Percentiles rank a stretch among this genome's conserved stretches.
These are phyloP conservation scores for Sporisorium sorghi DNA, from an alignment of 1,284 basidiomycete species.

Conservation along the genomic window DNA sequence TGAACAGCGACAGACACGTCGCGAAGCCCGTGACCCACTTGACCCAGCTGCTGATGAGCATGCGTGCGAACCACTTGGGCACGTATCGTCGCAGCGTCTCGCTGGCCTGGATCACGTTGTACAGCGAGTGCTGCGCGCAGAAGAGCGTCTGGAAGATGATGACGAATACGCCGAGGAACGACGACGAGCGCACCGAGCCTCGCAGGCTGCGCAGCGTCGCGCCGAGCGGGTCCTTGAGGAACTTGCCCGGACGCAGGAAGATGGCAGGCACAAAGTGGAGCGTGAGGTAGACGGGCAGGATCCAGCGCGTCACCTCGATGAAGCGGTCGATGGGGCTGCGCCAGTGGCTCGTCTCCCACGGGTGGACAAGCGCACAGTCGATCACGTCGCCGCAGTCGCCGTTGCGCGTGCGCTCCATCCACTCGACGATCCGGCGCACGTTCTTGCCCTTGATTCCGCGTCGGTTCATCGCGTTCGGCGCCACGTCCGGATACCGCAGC, in stretches of 20 bases:
- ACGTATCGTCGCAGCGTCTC: slow-evolving; percentile 27
- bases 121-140: slow-evolving; percentile 79
- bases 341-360: slow-evolving; percentile 79
- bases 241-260: slow-evolving; percentile 64
- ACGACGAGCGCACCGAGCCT: slow-evolving; percentile 85
- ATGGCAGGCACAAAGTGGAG: slow-evolving; percentile 84
- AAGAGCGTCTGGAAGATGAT: slow-evolving; percentile 86
- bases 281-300: slow-evolving; percentile 81
- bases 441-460: slow-evolving; percentile 61
- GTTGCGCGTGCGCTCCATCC: slow-evolving; percentile 49
- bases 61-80: slow-evolving; percentile 73
- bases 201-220: slow-evolving; percentile 73
- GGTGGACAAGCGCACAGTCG: slow-evolving; percentile 76
- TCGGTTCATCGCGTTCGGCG: slow-evolving; percentile 50
- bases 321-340: slow-evolving; percentile 80
- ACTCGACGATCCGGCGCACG: slow-evolving; percentile 55
- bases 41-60: slow-evolving; percentile 76
- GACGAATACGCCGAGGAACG: slow-evolving; percentile 88
- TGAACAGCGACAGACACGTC: slow-evolving; percentile 82
- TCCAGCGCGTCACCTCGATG: slow-evolving; percentile 84
- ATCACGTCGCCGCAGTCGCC: slow-evolving; percentile 46
- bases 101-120: slow-evolving; percentile 66
- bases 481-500: slow-evolving; percentile 52
- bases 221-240: slow-evolving; percentile 59
- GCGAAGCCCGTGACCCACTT: slow-evolving; percentile 80